phyloP scores from a whole-genome alignment of 306 rosid genomes.

The Pachyrhizus erosus region DNA sequence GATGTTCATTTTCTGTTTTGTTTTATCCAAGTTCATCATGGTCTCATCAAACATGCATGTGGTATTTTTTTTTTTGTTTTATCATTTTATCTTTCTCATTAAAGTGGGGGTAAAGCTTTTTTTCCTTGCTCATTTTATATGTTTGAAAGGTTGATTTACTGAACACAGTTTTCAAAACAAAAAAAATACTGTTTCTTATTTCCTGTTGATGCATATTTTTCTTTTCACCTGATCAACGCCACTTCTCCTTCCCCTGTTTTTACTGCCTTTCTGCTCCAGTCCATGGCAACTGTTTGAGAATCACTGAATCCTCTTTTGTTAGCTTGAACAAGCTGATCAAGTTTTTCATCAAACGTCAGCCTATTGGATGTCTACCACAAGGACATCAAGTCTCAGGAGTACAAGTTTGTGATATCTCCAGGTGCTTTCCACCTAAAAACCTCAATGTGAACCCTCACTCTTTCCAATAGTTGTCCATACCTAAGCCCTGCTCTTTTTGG shows the following conservation, averaged over 20 bases:
- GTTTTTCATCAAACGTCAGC: background rate
- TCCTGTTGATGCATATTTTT: constrained; percentile 27
- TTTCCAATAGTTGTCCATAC: background rate
- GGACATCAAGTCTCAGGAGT: background rate
- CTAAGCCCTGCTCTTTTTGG: background rate
- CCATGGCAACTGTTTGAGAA: background rate
- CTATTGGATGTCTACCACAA: background rate
- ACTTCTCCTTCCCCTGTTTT: constrained; percentile 18
- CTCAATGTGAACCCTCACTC: background rate
- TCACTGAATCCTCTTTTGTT: background rate
- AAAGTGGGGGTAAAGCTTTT: background rate
- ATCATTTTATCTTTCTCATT: background rate
- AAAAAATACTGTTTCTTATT: constrained; percentile 1
- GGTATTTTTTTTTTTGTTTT: background rate
- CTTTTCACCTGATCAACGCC: background rate
- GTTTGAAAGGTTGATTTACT: constrained; percentile 5
- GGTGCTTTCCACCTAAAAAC: background rate
- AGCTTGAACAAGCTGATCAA: constrained; percentile 5
- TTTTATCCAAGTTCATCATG: background rate
- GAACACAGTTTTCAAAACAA: background rate
- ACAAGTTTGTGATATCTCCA: constrained; percentile 6
- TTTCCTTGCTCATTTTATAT: background rate
- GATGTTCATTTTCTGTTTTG: constrained; percentile 23
- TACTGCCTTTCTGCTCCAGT: constrained; percentile 7
- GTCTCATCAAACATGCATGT: constrained; percentile 20